Evolutionary conservation across 2,329 filamentous ascomycete species (phyloP).

Genomic region (Sporothrix mexicana): DNA sequence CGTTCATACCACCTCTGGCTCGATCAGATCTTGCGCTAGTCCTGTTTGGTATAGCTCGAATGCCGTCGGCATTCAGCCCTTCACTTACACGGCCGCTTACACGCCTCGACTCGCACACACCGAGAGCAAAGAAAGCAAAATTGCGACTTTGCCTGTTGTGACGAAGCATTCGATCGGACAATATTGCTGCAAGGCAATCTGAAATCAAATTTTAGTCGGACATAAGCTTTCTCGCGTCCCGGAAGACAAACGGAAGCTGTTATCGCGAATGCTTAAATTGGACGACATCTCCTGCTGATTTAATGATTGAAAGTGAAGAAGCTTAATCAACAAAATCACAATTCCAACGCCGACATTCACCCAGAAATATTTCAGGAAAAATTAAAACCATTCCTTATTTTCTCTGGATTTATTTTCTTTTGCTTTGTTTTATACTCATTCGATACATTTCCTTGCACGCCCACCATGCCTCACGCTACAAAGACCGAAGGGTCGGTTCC

Average conservation of each 20-base stretch:
- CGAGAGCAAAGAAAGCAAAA: background rate
- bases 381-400: too few relatives aligned
- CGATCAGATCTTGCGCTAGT: slow-evolving; percentile 7
- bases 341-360: background rate
- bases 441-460: background rate
- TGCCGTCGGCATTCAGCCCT: slow-evolving; percentile 27
- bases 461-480: slow-evolving; percentile 19
- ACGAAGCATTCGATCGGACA: background rate
- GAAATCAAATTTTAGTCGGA: background rate
- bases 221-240: background rate
- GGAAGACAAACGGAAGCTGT: background rate
- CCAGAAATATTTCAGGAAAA: too few relatives aligned
- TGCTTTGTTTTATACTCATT: too few relatives aligned
- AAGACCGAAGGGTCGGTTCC: background rate
- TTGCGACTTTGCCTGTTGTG: background rate
- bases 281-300: background rate
- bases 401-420: too few relatives aligned
- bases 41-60: background rate
- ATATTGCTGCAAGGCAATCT: background rate
- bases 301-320: background rate
- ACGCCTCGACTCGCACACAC: background rate
- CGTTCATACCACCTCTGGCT: background rate
- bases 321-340: background rate
- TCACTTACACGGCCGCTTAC: slow-evolving; percentile 17
- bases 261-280: background rate